These are phyloP conservation scores for Aristolochia californica DNA, from an alignment of 164 flowering plant genomes.

Conservation along the genomic window DNA sequence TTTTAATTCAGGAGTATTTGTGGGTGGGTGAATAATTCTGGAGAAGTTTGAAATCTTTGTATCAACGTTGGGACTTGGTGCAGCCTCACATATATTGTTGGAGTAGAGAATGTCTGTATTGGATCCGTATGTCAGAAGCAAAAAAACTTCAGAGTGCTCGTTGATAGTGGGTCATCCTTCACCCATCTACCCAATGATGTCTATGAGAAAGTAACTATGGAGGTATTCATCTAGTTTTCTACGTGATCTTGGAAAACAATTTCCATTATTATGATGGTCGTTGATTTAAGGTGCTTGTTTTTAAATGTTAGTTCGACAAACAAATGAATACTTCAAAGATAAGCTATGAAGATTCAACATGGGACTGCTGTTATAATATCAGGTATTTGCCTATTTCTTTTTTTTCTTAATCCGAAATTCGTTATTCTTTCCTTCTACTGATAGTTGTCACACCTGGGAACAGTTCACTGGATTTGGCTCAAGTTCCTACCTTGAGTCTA, in stretches of 20 bases:
- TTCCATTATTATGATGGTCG: not conserved
- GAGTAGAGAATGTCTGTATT: conserved; percentile 63
- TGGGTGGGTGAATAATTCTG: not conserved
- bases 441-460: not conserved
- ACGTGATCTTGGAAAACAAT: not conserved
- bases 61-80: conserved; percentile 16
- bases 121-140: conserved; percentile 49
- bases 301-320: conserved; percentile 52
- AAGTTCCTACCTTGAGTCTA: conserved; percentile 49
- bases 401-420: not conserved
- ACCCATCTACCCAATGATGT: conserved; percentile 61
- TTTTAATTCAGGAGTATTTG: not conserved
- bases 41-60: conserved; percentile 2
- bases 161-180: conserved; percentile 91
- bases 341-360: conserved; percentile 50
- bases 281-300: not conserved
- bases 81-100: conserved; percentile 64
- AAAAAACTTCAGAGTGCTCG: conserved; percentile 44
- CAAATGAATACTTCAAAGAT: conserved; percentile 44
- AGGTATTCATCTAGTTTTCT: conserved; percentile 31
- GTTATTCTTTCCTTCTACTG: not conserved
- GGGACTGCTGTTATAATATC: conserved; percentile 76
- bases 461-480: conserved; percentile 39
- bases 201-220: conserved; percentile 40
- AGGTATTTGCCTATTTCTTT: conserved; percentile 30